Percentiles rank a stretch among this genome's conserved stretches.
Evolutionary conservation across 2,329 filamentous ascomycete species (phyloP).

Genomic region (Microcyclosporella mali): DNA sequence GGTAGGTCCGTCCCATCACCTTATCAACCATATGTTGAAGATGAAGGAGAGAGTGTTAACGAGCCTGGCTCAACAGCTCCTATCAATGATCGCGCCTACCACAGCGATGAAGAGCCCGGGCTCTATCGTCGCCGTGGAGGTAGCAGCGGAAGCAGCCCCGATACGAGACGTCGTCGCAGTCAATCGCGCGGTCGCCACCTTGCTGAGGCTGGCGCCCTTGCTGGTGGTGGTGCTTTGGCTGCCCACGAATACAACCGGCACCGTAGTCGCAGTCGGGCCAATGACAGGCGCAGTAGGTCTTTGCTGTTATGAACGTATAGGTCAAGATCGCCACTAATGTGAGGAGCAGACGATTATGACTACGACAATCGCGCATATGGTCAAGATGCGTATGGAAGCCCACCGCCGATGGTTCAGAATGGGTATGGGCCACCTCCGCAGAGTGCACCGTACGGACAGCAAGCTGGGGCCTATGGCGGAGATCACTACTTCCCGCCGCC

Average conservation of each 20-base stretch:
- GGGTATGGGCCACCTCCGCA: conserved; percentile 25
- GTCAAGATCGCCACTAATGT: not conserved
- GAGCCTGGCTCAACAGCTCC: conserved; percentile 54
- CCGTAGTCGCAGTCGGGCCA: conserved; percentile 51
- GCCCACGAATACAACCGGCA: conserved; percentile 53
- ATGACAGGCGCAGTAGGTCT: conserved; percentile 11
- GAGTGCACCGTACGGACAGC: conserved; percentile 24
- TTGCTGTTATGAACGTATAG: not conserved
- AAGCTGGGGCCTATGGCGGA: conserved; percentile 35
- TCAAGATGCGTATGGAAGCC: conserved; percentile 29
- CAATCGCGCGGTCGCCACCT: conserved; percentile 45
- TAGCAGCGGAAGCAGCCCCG: conserved; percentile 36
- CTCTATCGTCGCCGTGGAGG: conserved; percentile 39
- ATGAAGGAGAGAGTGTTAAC: conserved; percentile 35
- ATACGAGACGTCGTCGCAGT: conserved; percentile 31
- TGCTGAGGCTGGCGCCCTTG: conserved; percentile 52
- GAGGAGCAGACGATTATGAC: conserved; percentile 11
- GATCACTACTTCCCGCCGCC: conserved; percentile 47
- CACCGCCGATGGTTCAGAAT: conserved; percentile 33
- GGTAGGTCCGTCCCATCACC: conserved; percentile 40
- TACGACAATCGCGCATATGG: conserved; percentile 18
- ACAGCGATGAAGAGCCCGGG: conserved; percentile 37
- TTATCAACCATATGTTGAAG: conserved; percentile 29
- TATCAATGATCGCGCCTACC: conserved; percentile 40
- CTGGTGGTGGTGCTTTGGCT: conserved; percentile 51